These are phyloP conservation scores for Fusarium redolens DNA, from an alignment of 2,329 filamentous ascomycete genomes.

Conservation along the genomic window DNA sequence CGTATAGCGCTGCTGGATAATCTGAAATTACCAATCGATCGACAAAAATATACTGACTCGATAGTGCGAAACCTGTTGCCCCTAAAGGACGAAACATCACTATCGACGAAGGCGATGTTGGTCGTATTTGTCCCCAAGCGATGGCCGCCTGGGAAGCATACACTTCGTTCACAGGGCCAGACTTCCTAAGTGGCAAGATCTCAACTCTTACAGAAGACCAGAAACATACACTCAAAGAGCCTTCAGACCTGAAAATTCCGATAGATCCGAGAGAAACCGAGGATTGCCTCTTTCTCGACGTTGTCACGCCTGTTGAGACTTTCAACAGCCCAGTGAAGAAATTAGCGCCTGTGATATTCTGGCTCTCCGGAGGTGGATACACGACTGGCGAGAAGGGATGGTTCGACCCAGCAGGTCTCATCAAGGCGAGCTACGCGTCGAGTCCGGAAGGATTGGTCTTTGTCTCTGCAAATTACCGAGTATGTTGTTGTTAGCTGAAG, in stretches of 20 bases:
- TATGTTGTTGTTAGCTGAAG: neutral
- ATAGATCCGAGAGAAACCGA: neutral
- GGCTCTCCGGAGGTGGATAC: neutral
- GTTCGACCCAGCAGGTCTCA: neutral
- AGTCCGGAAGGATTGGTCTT: neutral
- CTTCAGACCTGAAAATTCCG: neutral
- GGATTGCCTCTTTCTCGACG: neutral
- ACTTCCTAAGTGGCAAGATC: neutral
- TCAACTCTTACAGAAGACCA: neutral
- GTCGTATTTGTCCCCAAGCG: neutral
- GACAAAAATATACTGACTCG: neutral
- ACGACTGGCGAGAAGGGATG: neutral
- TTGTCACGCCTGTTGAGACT: neutral
- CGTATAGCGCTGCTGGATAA: neutral
- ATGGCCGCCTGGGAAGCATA: neutral
- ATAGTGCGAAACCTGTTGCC: neutral
- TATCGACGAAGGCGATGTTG: neutral
- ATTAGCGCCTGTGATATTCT: neutral
- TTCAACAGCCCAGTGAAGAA: neutral
- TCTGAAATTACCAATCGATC: too few relatives aligned
- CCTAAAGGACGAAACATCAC: neutral
- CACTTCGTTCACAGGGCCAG: neutral
- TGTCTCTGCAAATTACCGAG: neutral
- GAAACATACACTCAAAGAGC: neutral
- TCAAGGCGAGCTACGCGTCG: neutral